Evolutionary conservation across 2,329 filamentous ascomycete genomes (phyloP), one percentile per base, ranked within the genome.

Genomic region (Dactylellina parvicollis): DNA sequence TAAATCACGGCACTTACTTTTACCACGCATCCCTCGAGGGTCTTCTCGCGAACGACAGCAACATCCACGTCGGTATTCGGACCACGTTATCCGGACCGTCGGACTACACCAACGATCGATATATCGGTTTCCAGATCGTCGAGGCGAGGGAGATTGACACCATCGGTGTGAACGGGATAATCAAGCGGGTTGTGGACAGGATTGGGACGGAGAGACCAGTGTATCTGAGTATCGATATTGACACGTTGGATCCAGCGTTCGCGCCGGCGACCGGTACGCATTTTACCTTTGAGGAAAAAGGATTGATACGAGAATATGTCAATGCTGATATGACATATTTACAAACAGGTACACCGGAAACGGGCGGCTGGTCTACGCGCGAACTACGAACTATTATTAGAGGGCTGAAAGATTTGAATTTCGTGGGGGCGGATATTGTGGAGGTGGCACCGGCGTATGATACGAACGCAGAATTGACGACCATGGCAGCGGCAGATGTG

Each of bases 1-100:
- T 96, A 82, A 96, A 95, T 82, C 91, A 95, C 82, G 92, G 92
- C 42, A 95, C 91, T 0, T 95, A 95, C 83, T 96, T 96, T 82
- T 95, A 89, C 82, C 90, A 94, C 79, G 92, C 91, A 0, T 82
- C 89, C 0, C 86, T 88, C 81, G 91, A 95, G 79, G 92, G 92
- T 1, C 83, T 95, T 14, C 83, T 96, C 18, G 85, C 85, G 75
- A 96, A 95, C 79, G 90, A 95, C 82, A 90, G 87, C 76, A 94
- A 92, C 81, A 92, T 96, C 81, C 92, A 96, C 80, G 92, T 91
- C 14, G 92, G 92, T 38, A 95, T 96, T 80, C 88, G 92, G 64
- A 95, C 92, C 0, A 95, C 91, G 1, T 84, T 95, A 16, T 90
- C 87, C 70, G 91, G 91, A 0, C 88, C 89, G 0, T 90, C 87